phyloP scores from a whole-genome alignment of 345 rosid species.

The Corymbia maculata region DNA sequence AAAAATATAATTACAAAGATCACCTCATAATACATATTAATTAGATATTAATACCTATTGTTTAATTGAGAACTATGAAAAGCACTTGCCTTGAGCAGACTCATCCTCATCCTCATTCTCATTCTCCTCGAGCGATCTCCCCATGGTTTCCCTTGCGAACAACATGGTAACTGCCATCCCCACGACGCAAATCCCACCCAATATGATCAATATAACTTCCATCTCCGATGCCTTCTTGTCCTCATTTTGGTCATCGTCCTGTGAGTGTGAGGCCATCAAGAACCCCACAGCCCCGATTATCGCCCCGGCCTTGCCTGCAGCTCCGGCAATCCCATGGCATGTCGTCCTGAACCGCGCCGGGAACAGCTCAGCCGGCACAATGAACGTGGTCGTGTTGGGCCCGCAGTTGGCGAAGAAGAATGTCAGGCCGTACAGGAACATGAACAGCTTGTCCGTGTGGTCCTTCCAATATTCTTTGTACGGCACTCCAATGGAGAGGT shows the following conservation, averaged over 20 bases:
- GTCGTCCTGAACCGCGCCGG: slow-evolving; percentile 72
- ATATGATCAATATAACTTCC: slow-evolving; percentile 9
- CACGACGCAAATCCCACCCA: not conserved
- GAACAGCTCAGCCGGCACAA: slow-evolving; percentile 67
- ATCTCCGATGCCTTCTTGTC: slow-evolving; percentile 1
- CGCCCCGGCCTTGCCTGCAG: slow-evolving; percentile 60
- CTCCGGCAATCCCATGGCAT: slow-evolving; percentile 71
- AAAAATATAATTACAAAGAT: too few relatives aligned
- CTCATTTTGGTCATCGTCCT: too few relatives aligned
- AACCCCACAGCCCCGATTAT: slow-evolving; percentile 51
- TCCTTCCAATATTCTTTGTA: slow-evolving; percentile 21
- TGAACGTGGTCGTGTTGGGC: slow-evolving; percentile 70
- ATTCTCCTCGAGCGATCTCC: slow-evolving; percentile 61
- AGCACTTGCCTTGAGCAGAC: not conserved
- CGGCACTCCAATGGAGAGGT: slow-evolving; percentile 3
- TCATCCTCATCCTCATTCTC: slow-evolving; percentile 9
- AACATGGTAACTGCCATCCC: slow-evolving; percentile 17
- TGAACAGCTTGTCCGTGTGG: slow-evolving; percentile 10
- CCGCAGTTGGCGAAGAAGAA: slow-evolving; percentile 79
- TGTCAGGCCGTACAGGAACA: slow-evolving; percentile 32
- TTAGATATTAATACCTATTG: not conserved
- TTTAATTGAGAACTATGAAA: not conserved
- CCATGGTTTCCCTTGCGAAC: slow-evolving; percentile 53
- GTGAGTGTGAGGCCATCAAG: slow-evolving; percentile 21
- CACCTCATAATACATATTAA: not conserved